A percentile compares a stretch with the other conserved stretches of the same genome.
Evolutionary conservation across 2,329 filamentous ascomycete genomes (phyloP).

Genomic region (Diaporthe sp.): DNA sequence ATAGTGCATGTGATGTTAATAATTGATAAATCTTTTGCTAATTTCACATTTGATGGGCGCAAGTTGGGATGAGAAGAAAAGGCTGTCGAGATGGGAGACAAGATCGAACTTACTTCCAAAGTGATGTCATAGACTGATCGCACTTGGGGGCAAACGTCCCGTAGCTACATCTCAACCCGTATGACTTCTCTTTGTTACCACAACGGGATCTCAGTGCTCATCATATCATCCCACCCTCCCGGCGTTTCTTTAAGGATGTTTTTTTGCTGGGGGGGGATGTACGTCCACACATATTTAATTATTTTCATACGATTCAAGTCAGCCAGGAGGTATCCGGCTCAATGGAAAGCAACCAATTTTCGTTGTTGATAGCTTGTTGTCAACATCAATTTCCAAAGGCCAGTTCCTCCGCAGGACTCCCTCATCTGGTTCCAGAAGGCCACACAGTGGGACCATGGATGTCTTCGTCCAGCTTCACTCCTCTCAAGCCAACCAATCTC

Average conservation of each 20-base stretch:
- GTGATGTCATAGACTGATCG: conserved; percentile 12
- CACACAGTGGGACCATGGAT: not conserved
- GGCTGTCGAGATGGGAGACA: not conserved
- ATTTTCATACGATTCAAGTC: too few species aligned
- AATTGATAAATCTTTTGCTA: not conserved
- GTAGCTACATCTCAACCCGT: not conserved
- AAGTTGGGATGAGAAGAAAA: not conserved
- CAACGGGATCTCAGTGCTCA: not conserved
- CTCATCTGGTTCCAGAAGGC: not conserved
- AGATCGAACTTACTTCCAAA: not conserved
- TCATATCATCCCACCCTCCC: not conserved
- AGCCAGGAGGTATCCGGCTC: too few species aligned
- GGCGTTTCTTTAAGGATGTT: not conserved
- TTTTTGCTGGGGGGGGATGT: not conserved
- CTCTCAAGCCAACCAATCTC: not conserved
- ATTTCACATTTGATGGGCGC: too few species aligned
- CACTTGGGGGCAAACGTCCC: not conserved
- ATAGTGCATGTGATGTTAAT: not conserved
- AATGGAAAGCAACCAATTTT: too few species aligned
- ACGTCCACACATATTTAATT: too few species aligned
- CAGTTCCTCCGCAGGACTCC: not conserved
- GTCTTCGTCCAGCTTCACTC: not conserved
- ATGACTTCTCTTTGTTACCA: not conserved
- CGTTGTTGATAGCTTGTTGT: too few species aligned
- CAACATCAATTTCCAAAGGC: not conserved